Evolutionary conservation across 139 green algal genomes (phyloP).

Genomic region (Chlorella sp.): DNA sequence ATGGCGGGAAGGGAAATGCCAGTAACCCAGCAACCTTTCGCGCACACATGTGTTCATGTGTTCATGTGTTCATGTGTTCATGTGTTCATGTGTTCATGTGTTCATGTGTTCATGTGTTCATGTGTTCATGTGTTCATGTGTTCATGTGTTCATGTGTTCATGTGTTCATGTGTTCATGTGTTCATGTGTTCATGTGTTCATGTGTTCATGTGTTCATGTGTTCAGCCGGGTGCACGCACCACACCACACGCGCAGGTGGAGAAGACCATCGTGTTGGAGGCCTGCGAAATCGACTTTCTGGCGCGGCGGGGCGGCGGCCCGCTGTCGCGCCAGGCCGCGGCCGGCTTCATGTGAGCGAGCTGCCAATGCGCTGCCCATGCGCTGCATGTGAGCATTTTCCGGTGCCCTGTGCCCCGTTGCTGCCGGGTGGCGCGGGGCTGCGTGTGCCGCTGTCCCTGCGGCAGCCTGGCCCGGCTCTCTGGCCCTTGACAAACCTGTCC

Average conservation of each 20-base stretch:
- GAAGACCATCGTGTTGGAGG: not conserved
- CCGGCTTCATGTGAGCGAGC: not conserved
- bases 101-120: too few relatives aligned
- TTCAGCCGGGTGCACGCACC: not conserved
- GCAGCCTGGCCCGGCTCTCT: not conserved
- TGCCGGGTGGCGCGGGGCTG: not conserved
- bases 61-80: not conserved
- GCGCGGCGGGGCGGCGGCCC: not conserved
- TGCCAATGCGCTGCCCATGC: too few relatives aligned
- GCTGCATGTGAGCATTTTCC: too few relatives aligned
- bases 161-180: too few relatives aligned
- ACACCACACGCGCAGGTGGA: not conserved
- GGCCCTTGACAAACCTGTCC: too few relatives aligned
- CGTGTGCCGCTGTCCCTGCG: not conserved
- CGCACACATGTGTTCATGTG: too few relatives aligned
- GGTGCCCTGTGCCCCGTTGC: not conserved
- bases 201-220: not conserved
- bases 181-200: too few relatives aligned
- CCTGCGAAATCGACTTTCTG: constrained; percentile 13
- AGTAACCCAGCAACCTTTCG: too few relatives aligned
- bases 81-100: too few relatives aligned
- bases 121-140: too few relatives aligned
- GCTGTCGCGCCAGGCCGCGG: not conserved
- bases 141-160: too few relatives aligned
- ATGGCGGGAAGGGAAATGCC: too few relatives aligned